These are phyloP conservation scores for Wickerhamomyces sp. DNA, from an alignment of 1,139 yeast species.

Conservation along the genomic window DNA sequence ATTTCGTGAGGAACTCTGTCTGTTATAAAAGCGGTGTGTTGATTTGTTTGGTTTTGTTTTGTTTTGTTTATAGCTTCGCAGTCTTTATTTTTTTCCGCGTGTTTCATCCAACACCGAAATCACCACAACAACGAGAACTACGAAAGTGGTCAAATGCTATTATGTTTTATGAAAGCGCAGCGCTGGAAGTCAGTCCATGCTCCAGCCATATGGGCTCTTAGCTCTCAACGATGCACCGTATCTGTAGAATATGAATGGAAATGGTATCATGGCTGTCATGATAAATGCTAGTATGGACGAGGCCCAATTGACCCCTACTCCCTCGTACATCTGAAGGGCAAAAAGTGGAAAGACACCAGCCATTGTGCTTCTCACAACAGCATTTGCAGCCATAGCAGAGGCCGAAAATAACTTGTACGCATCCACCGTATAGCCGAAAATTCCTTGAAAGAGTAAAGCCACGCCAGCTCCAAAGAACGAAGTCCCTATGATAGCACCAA, in stretches of 20 bases:
- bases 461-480: slow-evolving; percentile 54
- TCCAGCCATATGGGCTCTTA: slow-evolving; percentile 42
- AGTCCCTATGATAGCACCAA: slow-evolving; percentile 65
- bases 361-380: slow-evolving; percentile 60
- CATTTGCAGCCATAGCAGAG: slow-evolving; percentile 76
- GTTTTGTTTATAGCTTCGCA: background rate
- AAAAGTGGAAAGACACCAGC: slow-evolving; percentile 79
- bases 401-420: slow-evolving; percentile 64
- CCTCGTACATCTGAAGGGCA: slow-evolving; percentile 49
- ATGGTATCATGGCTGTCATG: slow-evolving; percentile 53
- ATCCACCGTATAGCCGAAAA: slow-evolving; percentile 58
- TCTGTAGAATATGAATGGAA: slow-evolving; percentile 56
- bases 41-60: background rate
- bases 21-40: too few relatives aligned
- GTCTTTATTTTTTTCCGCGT: background rate
- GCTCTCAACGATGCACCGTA: slow-evolving; percentile 55
- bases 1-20: too few relatives aligned
- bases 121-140: background rate
- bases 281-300: slow-evolving; percentile 51
- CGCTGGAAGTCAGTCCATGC: slow-evolving; percentile 7
- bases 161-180: background rate
- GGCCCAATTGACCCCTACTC: slow-evolving; percentile 62
- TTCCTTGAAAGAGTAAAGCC: slow-evolving; percentile 49
- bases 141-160: background rate
- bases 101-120: background rate